Percentiles rank a stretch among this genome's conserved stretches.
Conservation (phyloP, 208 protist genomes). For the Endotrypanum monterogeii region DNA sequence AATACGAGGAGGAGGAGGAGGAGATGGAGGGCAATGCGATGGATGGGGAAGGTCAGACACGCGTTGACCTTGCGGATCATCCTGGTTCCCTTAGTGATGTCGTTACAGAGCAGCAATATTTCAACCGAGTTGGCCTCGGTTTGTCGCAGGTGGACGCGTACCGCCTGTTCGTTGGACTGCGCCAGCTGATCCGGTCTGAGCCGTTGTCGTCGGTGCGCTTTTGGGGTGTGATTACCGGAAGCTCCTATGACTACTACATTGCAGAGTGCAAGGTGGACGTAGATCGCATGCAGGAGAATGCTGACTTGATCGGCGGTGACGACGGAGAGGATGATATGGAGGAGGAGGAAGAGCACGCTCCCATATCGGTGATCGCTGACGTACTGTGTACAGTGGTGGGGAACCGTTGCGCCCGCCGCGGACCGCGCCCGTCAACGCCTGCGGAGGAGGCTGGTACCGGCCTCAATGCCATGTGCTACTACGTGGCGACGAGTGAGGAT, state of each 20-base stretch:
- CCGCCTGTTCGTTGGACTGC: conserved; percentile 87
- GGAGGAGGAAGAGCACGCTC: conserved; percentile 67
- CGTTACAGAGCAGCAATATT: conserved; percentile 77
- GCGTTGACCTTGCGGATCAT: conserved; percentile 51
- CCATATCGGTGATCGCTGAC: conserved; percentile 66
- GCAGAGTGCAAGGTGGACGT: conserved; percentile 83
- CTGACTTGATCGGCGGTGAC: conserved; percentile 32
- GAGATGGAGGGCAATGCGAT: conserved; percentile 16
- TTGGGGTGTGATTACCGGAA: conserved; percentile 90
- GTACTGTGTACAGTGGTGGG: conserved; percentile 57
- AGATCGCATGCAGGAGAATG: conserved; percentile 46
- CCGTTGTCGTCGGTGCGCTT: conserved; percentile 84
- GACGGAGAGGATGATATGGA: conserved; percentile 64
- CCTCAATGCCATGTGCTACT: conserved; percentile 92
- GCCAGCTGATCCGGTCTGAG: conserved; percentile 76
- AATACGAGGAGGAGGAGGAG: conserved; percentile 56
- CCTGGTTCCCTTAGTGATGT: conserved; percentile 81
- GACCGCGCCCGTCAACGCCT: conserved; percentile 37
- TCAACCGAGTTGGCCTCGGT: conserved; percentile 84
- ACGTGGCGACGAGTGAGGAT: conserved; percentile 69
- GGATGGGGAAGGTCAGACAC: conserved; percentile 26
- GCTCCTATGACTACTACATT: conserved; percentile 86
- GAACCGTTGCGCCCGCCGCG: conserved; percentile 38
- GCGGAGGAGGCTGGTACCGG: conserved; percentile 74
- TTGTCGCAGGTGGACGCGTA: conserved; percentile 79